Base-by-base conservation (phyloP, 1,284 basidiomycete species). In the Neonothopanus nambi region DNA sequence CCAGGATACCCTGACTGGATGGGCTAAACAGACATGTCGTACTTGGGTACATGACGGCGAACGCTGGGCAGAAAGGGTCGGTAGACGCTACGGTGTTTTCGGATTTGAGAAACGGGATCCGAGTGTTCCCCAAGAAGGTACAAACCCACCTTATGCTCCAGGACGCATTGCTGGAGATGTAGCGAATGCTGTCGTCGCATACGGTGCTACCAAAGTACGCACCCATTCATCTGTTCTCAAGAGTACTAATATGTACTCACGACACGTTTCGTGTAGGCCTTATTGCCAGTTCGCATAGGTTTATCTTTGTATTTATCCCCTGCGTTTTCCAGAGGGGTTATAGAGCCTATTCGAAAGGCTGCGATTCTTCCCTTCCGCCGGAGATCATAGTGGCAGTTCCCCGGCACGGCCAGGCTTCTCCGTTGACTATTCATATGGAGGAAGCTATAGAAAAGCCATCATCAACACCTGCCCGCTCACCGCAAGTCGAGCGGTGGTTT, bases 181-280 rank as follows among this genome's bases (percentile, higher is more conserved):
- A 5, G 85, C 86, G 9, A 89, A 91, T 62, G 85, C 86, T 0
- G 82, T 94, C 0, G 77, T 93, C 18, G 93, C 94, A 0, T 98
- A 96, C 67, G 85, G 85, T 1, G 73, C 84, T 5, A 89, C 89
- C 55, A 98, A 95, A 80, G 93, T 90, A 64, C 48, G 77, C 47
- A 59, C 20, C 21, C 5, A 51, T 37, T 28, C 41, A 41, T 4
- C 40, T 9, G 12, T 5, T 21, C 15, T n/a, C 28, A 40, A 12
- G 2, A 18, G 23, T 41, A 52, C 54, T 57, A 33, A 23, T n/a
- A n/a, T n/a, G 51, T 37, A 54, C 30, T 33, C 30, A 33, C 30
- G 30, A 33, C 30, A 48, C 46, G 20, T 54, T 45, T 48, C 53
- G 17, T 50, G 4, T 60, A 95, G 92, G 89, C 89, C 0, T 68